A percentile compares a stretch with the other conserved stretches of the same genome.
Evolutionary conservation across 805 yeast species (phyloP).

Genomic region (Trichomonascus vanleenenianus): DNA sequence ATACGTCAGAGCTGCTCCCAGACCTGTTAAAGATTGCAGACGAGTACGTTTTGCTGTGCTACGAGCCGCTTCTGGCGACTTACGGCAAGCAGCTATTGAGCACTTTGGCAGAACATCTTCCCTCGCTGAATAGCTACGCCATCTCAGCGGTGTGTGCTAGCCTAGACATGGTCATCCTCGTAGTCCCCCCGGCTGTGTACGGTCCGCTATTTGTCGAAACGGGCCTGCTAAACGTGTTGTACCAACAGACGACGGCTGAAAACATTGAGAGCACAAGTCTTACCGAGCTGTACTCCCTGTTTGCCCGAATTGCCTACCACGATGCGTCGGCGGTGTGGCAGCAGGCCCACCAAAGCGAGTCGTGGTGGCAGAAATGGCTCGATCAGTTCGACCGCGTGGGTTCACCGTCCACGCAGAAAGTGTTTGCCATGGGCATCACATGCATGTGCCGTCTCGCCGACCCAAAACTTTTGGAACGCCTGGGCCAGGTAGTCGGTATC

Average conservation of each 20-base stretch:
- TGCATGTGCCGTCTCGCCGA: slow-evolving; percentile 32
- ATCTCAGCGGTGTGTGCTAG: neutral
- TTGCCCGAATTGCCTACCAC: slow-evolving; percentile 21
- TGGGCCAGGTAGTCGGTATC: neutral
- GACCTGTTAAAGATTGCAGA: slow-evolving; percentile 6
- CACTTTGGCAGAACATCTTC: neutral
- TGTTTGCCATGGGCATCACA: slow-evolving; percentile 54
- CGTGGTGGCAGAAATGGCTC: slow-evolving; percentile 26
- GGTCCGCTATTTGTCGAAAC: slow-evolving; percentile 23
- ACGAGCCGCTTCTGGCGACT: neutral
- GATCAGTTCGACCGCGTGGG: slow-evolving; percentile 44
- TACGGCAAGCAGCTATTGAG: neutral
- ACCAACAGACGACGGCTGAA: slow-evolving; percentile 22
- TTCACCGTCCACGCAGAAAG: slow-evolving; percentile 68
- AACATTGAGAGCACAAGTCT: slow-evolving; percentile 25
- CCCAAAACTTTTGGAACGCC: neutral
- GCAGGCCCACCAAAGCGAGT: slow-evolving; percentile 9
- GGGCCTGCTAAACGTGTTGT: slow-evolving; percentile 6
- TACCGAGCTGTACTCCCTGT: slow-evolving; percentile 22
- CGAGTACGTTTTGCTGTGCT: slow-evolving; percentile 7
- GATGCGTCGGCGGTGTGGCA: slow-evolving; percentile 17
- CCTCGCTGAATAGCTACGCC: neutral
- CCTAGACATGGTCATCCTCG: slow-evolving; percentile 14
- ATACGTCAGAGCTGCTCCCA: slow-evolving; percentile 4
- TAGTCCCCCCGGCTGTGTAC: slow-evolving; percentile 12